These are phyloP conservation scores for Kuraishia borneana DNA, from an alignment of 805 yeast species.

Conservation along the genomic window DNA sequence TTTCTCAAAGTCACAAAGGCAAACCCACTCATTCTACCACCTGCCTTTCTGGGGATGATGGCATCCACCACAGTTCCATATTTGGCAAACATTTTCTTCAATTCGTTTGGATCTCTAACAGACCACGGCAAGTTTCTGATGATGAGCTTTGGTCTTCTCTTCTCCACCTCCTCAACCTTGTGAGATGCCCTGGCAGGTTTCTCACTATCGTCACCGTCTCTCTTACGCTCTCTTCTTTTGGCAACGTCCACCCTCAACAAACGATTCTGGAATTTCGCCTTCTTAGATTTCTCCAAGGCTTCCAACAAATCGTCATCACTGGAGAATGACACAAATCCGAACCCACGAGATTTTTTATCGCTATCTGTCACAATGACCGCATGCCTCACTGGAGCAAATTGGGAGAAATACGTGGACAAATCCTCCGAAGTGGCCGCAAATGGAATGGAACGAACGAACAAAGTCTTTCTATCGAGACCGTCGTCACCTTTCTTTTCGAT, in stretches of 20 bases:
- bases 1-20: conserved; percentile 89
- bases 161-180: conserved; percentile 34
- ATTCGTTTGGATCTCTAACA: conserved; percentile 61
- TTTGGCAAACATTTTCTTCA: conserved; percentile 58
- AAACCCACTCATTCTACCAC: conserved; percentile 89
- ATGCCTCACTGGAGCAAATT: conserved; percentile 90
- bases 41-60: conserved; percentile 75
- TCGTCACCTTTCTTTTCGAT: conserved; percentile 7
- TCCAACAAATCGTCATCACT: conserved; percentile 71
- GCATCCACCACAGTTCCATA: conserved; percentile 87
- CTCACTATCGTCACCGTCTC: conserved; percentile 11
- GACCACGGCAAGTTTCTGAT: conserved; percentile 96
- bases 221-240: conserved; percentile 77
- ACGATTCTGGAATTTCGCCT: conserved; percentile 52
- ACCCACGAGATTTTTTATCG: conserved; percentile 75
- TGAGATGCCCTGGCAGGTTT: conserved; percentile 5
- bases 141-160: conserved; percentile 78
- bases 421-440: conserved; percentile 71
- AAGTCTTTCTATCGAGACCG: conserved; percentile 44
- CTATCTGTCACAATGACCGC: conserved; percentile 82
- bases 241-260: conserved; percentile 77
- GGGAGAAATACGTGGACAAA: conserved; percentile 76
- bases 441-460: conserved; percentile 84
- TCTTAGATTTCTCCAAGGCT: conserved; percentile 63
- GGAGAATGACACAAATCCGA: conserved; percentile 90